Base-by-base conservation (phyloP, 352 stramenopile genomes). In the Globisporangium cederbergense region DNA sequence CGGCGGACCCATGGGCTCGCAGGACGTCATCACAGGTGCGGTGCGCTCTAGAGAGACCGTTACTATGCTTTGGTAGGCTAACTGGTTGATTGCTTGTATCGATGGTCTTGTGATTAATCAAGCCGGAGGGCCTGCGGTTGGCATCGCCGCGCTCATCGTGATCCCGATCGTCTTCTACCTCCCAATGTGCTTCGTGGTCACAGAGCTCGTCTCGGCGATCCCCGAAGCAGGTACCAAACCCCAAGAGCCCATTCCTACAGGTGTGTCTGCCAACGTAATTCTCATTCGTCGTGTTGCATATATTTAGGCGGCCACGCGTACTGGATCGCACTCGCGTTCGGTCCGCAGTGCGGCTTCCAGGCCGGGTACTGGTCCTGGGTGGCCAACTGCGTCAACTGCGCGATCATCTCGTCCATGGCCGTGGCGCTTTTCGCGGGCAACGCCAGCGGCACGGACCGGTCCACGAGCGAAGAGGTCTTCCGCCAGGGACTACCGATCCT, bases 281-380 rank as follows among this genome's bases (percentile, higher is more conserved):
- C 16, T 52, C 40, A 28, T 28, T 28, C 25, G 25, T 28, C 25
- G 25, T 28, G 25, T 28, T 28, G 25, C 25, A 28, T 28, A 28
- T 16, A 11, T 25, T 65, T 64, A 5, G 80, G 76, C 16, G 78
- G 80, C 45, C 74, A 89, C 40, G 80, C 80, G 38, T 89, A 89
- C 61, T 93, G 84, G 84, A 73, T 89, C 32, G 76, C 76, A 9
- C 61, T 84, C 34, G 82, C 81, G 18, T 91, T 93, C 36, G 84
- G 84, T 1, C 79, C 80, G 3, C 75, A 67, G 20, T 88, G 75
- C 73, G 87, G 85, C 2, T 88, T 95, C 45, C 85, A 91, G 45
- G 80, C 83, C 1, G 83, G 83, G 7, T 95, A 91, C 70, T 95
- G 87, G 85, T 85, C 74, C 9, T 95, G 86, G 86, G 71, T 94